phyloP scores from a whole-genome alignment of 2,329 filamentous ascomycete species.

The Huntiella moniliformis region DNA sequence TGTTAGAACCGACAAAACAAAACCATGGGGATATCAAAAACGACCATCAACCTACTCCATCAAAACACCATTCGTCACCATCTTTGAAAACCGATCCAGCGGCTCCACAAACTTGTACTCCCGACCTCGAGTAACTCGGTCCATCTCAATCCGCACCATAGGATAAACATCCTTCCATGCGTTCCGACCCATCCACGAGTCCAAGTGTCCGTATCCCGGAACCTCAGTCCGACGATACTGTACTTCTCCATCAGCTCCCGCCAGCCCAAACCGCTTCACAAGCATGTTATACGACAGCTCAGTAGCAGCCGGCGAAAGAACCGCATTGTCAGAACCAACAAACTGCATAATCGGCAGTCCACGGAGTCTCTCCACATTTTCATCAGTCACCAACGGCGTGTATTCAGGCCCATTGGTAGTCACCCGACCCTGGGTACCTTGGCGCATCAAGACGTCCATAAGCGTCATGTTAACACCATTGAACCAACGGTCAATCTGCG shows the following conservation, averaged over 20 bases:
- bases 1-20: background rate
- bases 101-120: slow-evolving; percentile 26
- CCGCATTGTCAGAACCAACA: slow-evolving; percentile 35
- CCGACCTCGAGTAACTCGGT: slow-evolving; percentile 28
- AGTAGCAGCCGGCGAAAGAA: slow-evolving; percentile 34
- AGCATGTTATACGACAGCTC: slow-evolving; percentile 34
- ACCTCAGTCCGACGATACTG: slow-evolving; percentile 34
- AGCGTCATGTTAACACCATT: slow-evolving; percentile 42
- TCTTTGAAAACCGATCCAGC: slow-evolving; percentile 22
- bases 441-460: slow-evolving; percentile 35
- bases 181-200: slow-evolving; percentile 43
- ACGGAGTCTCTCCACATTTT: slow-evolving; percentile 30
- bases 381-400: slow-evolving; percentile 26
- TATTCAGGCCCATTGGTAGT: slow-evolving; percentile 32
- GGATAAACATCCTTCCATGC: slow-evolving; percentile 42
- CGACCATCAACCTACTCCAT: slow-evolving; percentile 15
- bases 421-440: slow-evolving; percentile 31
- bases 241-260: slow-evolving; percentile 17
- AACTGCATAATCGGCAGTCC: slow-evolving; percentile 38
- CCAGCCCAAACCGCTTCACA: slow-evolving; percentile 29
- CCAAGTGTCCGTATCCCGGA: slow-evolving; percentile 39
- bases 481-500: slow-evolving; percentile 41
- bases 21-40: background rate
- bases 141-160: slow-evolving; percentile 33
- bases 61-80: slow-evolving; percentile 24